Evolutionary conservation across 202 grass and related monocot genomes (phyloP), one percentile per base, ranked within the genome.

Genomic region (Eragrostis tef): DNA sequence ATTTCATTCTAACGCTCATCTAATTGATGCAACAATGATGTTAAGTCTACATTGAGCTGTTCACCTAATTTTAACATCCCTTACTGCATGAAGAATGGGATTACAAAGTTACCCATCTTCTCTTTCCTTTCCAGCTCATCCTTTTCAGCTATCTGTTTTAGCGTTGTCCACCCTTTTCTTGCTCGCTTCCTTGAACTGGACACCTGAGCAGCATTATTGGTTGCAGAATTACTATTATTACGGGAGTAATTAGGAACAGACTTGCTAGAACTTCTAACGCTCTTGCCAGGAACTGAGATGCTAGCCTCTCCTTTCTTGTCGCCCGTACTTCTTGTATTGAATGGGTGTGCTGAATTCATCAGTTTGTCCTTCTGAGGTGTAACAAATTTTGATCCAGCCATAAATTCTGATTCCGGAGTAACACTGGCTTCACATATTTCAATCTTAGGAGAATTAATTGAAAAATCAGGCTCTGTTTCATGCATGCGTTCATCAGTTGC

Each of bases 71-170:
- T 47, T 58, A 88, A 27, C n/a, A 72, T 14, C 7, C 53, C 8
- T 64, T 77, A 89, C 61, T 89, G 83, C 71, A 92, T 81, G 65
- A 84, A 84, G 69, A 92, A 93, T 26, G 90, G 92, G 67, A 90
- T 89, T 15, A 81, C 75, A 84, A 94, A 94, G 54, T 75, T 93
- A 25, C 43, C 71, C 67, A 91, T 84, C 25, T 74, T 94, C 68
- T 74, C 84, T 50, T 87, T 84, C 64, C 84, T 89, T 71, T 90
- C 70, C 39, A 77, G 81, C 57, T 89, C 88, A 42, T 87, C 83
- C 52, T 74, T 88, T 71, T 97, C 79, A 66, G 88, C 85, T 20
- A 92, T 93, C 81, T 98, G 86, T 77, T 88, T 94, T 24, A 98
- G 79, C 4, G 81, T 91, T 1, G 82, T 85, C 90, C 92, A 94